Evolutionary conservation across 257 asterid species (phyloP).

Genomic region (Nicotiana otophora): DNA sequence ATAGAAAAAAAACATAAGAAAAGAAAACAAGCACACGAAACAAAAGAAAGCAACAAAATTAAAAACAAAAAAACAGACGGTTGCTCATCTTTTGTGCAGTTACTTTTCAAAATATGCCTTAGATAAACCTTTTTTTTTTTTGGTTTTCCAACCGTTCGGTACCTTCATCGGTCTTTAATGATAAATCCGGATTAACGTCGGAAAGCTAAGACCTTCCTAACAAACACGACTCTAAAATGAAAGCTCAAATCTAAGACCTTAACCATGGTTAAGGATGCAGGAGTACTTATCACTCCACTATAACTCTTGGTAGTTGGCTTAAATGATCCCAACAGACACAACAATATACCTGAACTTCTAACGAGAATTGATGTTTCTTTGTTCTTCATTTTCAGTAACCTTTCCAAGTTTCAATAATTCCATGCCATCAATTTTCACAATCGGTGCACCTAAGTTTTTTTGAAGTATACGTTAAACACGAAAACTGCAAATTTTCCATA

Average conservation of each 20-base stretch:
- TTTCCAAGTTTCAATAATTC: not conserved
- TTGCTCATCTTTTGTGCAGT: not conserved
- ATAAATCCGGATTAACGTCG: no score
- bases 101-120: no score
- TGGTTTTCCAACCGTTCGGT: no score
- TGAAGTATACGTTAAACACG: not conserved
- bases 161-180: no score
- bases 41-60: not conserved
- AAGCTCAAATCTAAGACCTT: no score
- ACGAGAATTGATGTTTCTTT: not conserved
- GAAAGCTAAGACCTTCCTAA: no score
- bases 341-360: not conserved
- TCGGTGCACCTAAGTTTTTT: not conserved
- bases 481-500: not conserved
- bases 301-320: no score
- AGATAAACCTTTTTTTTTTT: no score
- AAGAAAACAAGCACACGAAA: not conserved
- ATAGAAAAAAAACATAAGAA: not conserved
- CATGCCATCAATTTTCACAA: not conserved
- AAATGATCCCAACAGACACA: no score
- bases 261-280: no score
- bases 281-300: no score
- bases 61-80: not conserved
- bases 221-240: no score
- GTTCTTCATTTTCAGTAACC: not conserved